phyloP scores from a whole-genome alignment of 2,329 filamentous ascomycete genomes.

The Calycina marina region DNA sequence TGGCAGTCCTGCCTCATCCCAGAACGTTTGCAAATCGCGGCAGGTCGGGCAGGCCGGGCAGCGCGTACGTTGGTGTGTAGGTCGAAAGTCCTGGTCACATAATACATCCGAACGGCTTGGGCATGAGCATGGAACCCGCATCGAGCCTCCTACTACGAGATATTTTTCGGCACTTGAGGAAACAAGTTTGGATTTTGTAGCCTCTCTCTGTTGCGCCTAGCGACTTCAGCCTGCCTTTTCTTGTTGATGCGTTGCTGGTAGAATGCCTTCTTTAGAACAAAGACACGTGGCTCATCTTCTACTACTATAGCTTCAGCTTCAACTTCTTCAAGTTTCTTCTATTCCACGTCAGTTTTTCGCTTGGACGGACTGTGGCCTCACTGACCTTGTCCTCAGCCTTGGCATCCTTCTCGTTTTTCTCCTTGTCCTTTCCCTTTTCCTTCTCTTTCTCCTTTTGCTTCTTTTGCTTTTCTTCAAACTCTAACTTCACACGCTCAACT shows the following conservation, averaged over 20 bases:
- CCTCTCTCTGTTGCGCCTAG: conserved; percentile 69
- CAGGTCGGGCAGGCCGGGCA: too few relatives aligned
- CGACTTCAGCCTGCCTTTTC: conserved; percentile 61
- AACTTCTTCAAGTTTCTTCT: conserved; percentile 16
- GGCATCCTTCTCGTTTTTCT: conserved; percentile 32
- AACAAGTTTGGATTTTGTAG: conserved; percentile 67
- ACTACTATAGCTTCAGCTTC: conserved; percentile 4
- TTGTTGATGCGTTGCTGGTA: conserved; percentile 74
- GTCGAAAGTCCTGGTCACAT: too few relatives aligned
- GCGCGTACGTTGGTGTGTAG: too few relatives aligned
- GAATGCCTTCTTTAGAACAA: conserved; percentile 75
- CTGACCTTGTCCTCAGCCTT: conserved; percentile 29
- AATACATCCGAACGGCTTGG: too few relatives aligned
- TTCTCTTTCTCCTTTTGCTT: conserved; percentile 55
- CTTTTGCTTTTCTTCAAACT: conserved; percentile 66
- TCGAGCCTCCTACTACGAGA: conserved; percentile 28
- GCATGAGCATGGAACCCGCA: too few relatives aligned
- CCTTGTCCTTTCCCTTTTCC: conserved; percentile 39
- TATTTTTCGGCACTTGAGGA: conserved; percentile 64
- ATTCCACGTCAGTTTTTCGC: too few relatives aligned
- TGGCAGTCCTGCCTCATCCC: too few relatives aligned
- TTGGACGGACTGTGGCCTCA: conserved; percentile 28
- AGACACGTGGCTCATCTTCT: conserved; percentile 65
- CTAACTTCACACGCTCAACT: conserved; percentile 47
- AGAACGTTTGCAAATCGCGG: too few relatives aligned